phyloP scores from a whole-genome alignment of 129 eudicot species.

The Smallanthus sonchifolius region DNA sequence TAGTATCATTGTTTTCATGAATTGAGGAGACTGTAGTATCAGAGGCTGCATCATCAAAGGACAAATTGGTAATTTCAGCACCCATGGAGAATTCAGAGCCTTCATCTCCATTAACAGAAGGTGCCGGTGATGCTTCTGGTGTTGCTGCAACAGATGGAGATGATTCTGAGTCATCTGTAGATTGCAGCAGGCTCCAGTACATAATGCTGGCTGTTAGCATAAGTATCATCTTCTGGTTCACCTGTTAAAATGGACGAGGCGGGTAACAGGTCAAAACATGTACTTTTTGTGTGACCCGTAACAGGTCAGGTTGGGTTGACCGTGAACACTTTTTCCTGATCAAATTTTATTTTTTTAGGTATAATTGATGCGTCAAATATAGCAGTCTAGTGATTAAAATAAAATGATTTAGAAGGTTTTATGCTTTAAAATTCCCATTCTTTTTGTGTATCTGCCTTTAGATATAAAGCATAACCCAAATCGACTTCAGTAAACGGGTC shows the following conservation, averaged over 20 bases:
- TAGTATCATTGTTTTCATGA: slow-evolving; percentile 35
- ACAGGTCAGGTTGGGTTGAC: neutral
- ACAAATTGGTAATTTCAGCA: slow-evolving; percentile 23
- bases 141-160: slow-evolving; percentile 36
- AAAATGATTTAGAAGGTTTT: neutral
- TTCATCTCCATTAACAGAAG: slow-evolving; percentile 45
- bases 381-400: neutral
- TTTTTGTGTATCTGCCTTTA: neutral
- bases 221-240: slow-evolving; percentile 92
- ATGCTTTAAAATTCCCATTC: neutral
- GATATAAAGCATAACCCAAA: neutral
- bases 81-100: slow-evolving; percentile 38
- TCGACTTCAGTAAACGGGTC: neutral
- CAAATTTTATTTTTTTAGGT: neutral
- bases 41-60: slow-evolving; percentile 52
- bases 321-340: neutral
- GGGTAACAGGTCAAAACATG: neutral
- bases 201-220: slow-evolving; percentile 82
- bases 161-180: slow-evolving; percentile 47
- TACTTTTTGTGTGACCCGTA: neutral
- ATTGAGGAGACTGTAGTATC: slow-evolving; percentile 46
- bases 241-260: slow-evolving; percentile 36
- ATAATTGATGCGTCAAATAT: neutral
- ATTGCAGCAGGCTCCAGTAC: slow-evolving; percentile 96
- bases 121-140: slow-evolving; percentile 54